Conservation (phyloP, 2,329 filamentous ascomycete species). For the Aspergillus calidoustus region DNA sequence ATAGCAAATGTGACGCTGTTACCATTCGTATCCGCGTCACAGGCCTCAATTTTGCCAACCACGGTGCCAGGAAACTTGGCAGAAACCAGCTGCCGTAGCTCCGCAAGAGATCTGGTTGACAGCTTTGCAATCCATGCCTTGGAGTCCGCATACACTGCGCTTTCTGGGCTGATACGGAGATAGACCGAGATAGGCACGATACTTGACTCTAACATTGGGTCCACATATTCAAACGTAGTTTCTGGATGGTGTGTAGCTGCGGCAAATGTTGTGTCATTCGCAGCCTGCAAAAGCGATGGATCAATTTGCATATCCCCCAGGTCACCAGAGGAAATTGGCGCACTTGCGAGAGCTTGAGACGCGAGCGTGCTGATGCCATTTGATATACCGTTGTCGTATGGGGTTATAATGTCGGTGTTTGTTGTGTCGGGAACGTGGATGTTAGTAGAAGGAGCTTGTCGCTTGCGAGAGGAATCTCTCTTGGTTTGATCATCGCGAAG, state of each 20-base stretch:
- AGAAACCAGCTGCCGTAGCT: slow-evolving; percentile 66
- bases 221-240: slow-evolving; percentile 41
- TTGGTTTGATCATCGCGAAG: slow-evolving; percentile 69
- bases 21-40: slow-evolving; percentile 64
- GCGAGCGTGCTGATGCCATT: slow-evolving; percentile 50
- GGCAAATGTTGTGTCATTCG: slow-evolving; percentile 51
- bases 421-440: slow-evolving; percentile 27
- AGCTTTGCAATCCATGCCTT: slow-evolving; percentile 70
- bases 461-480: slow-evolving; percentile 54
- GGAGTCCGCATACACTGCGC: slow-evolving; percentile 54
- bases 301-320: slow-evolving; percentile 65
- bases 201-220: slow-evolving; percentile 39
- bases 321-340: slow-evolving; percentile 43
- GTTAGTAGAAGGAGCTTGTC: slow-evolving; percentile 31
- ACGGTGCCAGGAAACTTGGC: slow-evolving; percentile 64
- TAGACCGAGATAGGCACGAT: slow-evolving; percentile 62
- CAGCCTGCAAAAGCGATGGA: slow-evolving; percentile 64
- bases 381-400: slow-evolving; percentile 34
- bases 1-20: slow-evolving; percentile 68
- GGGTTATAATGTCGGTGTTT: slow-evolving; percentile 28
- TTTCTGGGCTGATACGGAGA: slow-evolving; percentile 71
- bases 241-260: slow-evolving; percentile 32
- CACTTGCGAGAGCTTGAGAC: slow-evolving; percentile 49
- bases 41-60: slow-evolving; percentile 67
- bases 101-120: slow-evolving; percentile 60